Evolutionary conservation across 192 early-diverging fungal species (phyloP).

Genomic region (Obelidium mucronatum): DNA sequence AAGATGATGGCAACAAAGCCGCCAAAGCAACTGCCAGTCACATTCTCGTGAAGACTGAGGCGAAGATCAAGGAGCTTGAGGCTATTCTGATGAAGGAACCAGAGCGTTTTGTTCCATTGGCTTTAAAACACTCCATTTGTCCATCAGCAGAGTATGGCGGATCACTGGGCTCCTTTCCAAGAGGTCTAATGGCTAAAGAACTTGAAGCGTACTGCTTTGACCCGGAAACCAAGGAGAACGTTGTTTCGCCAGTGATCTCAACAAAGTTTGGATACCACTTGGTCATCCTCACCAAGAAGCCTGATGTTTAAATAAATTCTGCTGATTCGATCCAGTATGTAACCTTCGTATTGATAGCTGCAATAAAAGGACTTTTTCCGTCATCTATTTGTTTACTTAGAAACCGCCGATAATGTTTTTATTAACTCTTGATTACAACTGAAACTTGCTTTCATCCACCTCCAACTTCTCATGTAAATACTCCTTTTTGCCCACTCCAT

Average conservation of each 20-base stretch:
- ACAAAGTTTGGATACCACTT: slow-evolving; percentile 51
- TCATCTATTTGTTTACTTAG: too few species aligned
- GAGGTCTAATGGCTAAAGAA: slow-evolving; percentile 84
- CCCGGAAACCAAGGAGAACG: slow-evolving; percentile 30
- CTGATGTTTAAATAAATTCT: too few species aligned
- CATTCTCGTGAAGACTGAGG: slow-evolving; percentile 41
- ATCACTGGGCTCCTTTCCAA: slow-evolving; percentile 86
- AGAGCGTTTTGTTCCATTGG: slow-evolving; percentile 73
- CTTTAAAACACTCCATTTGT: slow-evolving; percentile 84
- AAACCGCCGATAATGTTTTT: too few species aligned
- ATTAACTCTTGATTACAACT: too few species aligned
- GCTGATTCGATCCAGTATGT: too few species aligned
- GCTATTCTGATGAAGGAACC: slow-evolving; percentile 11
- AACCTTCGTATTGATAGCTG: too few species aligned
- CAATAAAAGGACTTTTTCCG: too few species aligned
- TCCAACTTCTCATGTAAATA: slow-evolving; percentile 68
- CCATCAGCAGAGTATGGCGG: slow-evolving; percentile 85
- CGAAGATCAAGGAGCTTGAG: slow-evolving; percentile 31
- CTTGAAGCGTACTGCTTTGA: slow-evolving; percentile 40
- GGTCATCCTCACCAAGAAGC: slow-evolving; percentile 35
- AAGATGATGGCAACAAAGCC: not conserved
- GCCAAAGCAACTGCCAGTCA: slow-evolving; percentile 32
- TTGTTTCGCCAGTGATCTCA: slow-evolving; percentile 38
- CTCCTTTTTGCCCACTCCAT: slow-evolving; percentile 76
- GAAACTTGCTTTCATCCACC: slow-evolving; percentile 11